Base-by-base conservation (phyloP, 1,139 yeast species). In the Yamadazyma friedrichii region DNA sequence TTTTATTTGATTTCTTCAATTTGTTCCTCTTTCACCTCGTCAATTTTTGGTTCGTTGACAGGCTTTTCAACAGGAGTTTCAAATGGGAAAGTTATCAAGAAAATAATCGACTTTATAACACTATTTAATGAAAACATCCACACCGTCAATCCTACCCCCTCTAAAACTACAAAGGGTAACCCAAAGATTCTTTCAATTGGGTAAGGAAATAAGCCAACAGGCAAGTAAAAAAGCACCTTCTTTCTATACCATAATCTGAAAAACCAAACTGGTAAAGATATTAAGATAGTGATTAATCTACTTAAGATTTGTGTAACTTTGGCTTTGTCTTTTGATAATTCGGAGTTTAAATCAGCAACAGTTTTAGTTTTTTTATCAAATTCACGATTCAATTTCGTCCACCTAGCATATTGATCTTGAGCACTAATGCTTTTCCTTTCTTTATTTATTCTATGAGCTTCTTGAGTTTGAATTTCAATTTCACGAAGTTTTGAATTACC, bases 371-470 rank as follows among this genome's bases (percentile, higher is more conserved):
- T 59, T 46, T 77, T 75, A 48, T 84, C 91, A 44, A 75, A 65
- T 52, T 76, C 77, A 38, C 98, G 76, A 54, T 88, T 91, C 48
- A 91, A 73, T 59, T 88, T 88, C 3, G 98, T 95, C 98, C 98
- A 93, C 54, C 78, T 83, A 36, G 98, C 97, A 61, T 91, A 93
- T 54, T 93, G 83, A 58, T 93, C 97, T 61, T 91, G 97, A 5
- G 97, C 94, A 46, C 89, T 80, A 12, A 91, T 76, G 8, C 74
- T 55, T 35, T 79, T 67, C 48, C 89, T 76, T 51, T 83, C 79
- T 11, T 65, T 67, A 48, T 76, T 68, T 22, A 82, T 56, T 20
- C 64, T 61, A 8, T 61, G 56, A 36, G 84, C 76, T 51, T 83
- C 77, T 8, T 56, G 52, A 44, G 74, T 69, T 44, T 74, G 66